phyloP scores from a whole-genome alignment of 352 stramenopile species.

The Phytophthora constricta region DNA sequence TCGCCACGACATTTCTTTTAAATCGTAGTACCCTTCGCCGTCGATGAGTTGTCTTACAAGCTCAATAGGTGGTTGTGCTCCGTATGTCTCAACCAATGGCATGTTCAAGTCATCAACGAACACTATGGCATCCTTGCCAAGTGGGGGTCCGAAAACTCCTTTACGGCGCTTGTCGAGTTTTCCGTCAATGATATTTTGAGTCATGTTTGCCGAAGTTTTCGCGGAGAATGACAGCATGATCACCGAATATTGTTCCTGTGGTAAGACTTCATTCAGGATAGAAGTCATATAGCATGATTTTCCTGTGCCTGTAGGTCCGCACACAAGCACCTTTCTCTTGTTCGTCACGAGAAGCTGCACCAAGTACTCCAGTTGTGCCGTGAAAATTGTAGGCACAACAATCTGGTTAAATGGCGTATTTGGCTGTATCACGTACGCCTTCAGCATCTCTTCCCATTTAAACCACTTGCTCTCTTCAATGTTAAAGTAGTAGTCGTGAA shows the following conservation, averaged over 20 bases:
- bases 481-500: slow-evolving; percentile 91
- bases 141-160: slow-evolving; percentile 89
- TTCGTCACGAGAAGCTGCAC: slow-evolving; percentile 85
- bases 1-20: slow-evolving; percentile 94
- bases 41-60: slow-evolving; percentile 93
- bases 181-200: slow-evolving; percentile 95
- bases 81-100: slow-evolving; percentile 95
- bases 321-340: slow-evolving; percentile 90
- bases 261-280: slow-evolving; percentile 86
- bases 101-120: slow-evolving; percentile 97
- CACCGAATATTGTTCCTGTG: slow-evolving; percentile 83
- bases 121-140: slow-evolving; percentile 87
- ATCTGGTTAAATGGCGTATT: slow-evolving; percentile 92
- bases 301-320: slow-evolving; percentile 93
- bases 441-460: slow-evolving; percentile 91
- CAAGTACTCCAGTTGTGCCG: slow-evolving; percentile 90
- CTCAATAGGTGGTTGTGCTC: slow-evolving; percentile 93
- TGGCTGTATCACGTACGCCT: slow-evolving; percentile 84
- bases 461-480: slow-evolving; percentile 88
- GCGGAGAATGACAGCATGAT: slow-evolving; percentile 93
- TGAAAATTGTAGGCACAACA: slow-evolving; percentile 94
- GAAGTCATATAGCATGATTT: slow-evolving; percentile 92
- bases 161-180: slow-evolving; percentile 94
- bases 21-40: slow-evolving; percentile 92
- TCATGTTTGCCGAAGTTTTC: slow-evolving; percentile 95